phyloP scores from a whole-genome alignment of 768 basidiomycete genomes.

The Terana coerulea region DNA sequence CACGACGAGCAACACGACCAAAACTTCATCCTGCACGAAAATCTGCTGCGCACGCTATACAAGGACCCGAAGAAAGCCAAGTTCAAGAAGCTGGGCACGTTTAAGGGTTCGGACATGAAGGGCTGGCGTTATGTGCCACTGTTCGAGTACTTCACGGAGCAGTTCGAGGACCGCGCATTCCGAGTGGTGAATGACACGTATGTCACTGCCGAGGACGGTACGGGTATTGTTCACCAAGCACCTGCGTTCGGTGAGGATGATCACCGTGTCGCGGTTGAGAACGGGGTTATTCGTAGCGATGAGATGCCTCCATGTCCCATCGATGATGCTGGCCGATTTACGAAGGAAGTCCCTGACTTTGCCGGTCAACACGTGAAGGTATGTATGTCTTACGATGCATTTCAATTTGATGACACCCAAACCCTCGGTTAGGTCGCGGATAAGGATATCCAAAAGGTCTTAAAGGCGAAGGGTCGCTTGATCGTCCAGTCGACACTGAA shows the following conservation, averaged over 20 bases:
- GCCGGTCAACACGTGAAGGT: slow-evolving; percentile 89
- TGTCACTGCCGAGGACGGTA: slow-evolving; percentile 90
- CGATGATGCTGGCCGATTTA: slow-evolving; percentile 87
- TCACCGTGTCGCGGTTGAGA: slow-evolving; percentile 84
- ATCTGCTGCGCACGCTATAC: slow-evolving; percentile 82
- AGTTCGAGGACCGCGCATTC: slow-evolving; percentile 92
- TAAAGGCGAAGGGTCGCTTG: slow-evolving; percentile 85
- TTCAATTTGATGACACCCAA: background rate
- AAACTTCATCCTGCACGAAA: slow-evolving; percentile 91
- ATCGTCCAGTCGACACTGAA: slow-evolving; percentile 83
- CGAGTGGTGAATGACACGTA: slow-evolving; percentile 87
- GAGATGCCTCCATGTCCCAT: slow-evolving; percentile 97
- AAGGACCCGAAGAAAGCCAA: slow-evolving; percentile 98
- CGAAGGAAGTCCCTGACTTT: slow-evolving; percentile 86
- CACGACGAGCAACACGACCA: slow-evolving; percentile 82
- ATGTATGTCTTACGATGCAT: slow-evolving; percentile 18
- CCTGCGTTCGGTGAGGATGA: slow-evolving; percentile 99
- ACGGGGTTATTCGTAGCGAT: slow-evolving; percentile 78
- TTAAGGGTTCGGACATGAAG: slow-evolving; percentile 90
- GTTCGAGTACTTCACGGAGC: slow-evolving; percentile 95
- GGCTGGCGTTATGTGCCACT: slow-evolving; percentile 94
- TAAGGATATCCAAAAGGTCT: slow-evolving; percentile 85
- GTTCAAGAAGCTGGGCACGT: slow-evolving; percentile 85
- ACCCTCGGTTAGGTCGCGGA: slow-evolving; percentile 68
- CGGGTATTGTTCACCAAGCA: slow-evolving; percentile 98